Conservation (phyloP, 1,139 yeast genomes). For the Saccharomyces pastorianus region DNA sequence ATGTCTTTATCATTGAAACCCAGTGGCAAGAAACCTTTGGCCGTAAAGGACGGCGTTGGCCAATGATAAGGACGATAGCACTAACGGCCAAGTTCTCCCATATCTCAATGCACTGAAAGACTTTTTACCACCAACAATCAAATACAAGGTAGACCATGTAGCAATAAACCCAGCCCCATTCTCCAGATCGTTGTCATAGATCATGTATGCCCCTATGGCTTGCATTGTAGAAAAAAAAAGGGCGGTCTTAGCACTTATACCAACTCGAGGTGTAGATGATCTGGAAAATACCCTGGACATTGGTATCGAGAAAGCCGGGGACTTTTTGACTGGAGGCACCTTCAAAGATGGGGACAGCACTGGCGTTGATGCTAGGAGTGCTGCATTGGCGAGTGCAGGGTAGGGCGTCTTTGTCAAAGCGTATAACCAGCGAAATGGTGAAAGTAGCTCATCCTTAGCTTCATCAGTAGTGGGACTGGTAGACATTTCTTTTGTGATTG, state of each 20-base stretch:
- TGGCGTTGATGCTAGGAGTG: constrained; percentile 42
- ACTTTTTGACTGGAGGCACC: constrained; percentile 9
- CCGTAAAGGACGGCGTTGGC: constrained; percentile 68
- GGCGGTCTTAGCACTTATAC: constrained; percentile 42
- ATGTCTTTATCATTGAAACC: constrained; percentile 8
- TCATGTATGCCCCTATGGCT: constrained; percentile 75
- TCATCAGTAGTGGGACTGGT: background rate
- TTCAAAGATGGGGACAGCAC: constrained; percentile 31
- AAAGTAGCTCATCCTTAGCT: constrained; percentile 5
- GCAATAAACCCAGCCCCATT: constrained; percentile 84
- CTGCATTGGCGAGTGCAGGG: constrained; percentile 44
- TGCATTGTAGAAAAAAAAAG: constrained; percentile 60
- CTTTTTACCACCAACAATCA: constrained; percentile 64
- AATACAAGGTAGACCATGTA: constrained; percentile 79
- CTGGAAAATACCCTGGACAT: background rate
- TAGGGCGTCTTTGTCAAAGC: constrained; percentile 43
- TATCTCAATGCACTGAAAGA: constrained; percentile 42
- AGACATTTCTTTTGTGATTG: background rate
- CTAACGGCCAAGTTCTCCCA: constrained; percentile 51
- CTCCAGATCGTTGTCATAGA: constrained; percentile 67
- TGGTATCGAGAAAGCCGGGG: background rate
- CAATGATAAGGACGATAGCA: constrained; percentile 50
- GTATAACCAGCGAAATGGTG: constrained; percentile 24
- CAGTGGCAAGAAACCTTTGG: constrained; percentile 46
- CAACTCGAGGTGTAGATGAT: constrained; percentile 20